Base-by-base conservation (phyloP, 2,329 filamentous ascomycete genomes). In the Talaromyces sp. region DNA sequence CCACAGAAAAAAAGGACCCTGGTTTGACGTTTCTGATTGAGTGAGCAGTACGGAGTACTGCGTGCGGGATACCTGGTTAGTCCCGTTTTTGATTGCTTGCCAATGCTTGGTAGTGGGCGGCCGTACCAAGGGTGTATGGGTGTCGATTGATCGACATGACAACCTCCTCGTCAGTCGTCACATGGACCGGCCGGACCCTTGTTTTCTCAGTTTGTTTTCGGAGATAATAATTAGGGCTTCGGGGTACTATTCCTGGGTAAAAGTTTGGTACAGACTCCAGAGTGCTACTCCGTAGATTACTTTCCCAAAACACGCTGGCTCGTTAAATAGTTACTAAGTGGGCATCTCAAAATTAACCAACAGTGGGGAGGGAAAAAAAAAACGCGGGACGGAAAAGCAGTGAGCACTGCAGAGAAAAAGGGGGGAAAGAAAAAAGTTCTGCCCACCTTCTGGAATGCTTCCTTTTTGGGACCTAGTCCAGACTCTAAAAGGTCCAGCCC, bases 371-470 rank as follows among this genome's bases (percentile, higher is more conserved):
- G 15, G 15, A 15, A 36, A 36, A 15, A 36, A 17, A 15, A 36
- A 36, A 36, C 11, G 13, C 13, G 13, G 13, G 33, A n/a, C 36
- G 17, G 17, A 17, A n/a, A 36, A 36, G 13, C 15, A 15, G 27
- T 28, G 27, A 28, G 4, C 27, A 30, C 5, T 36, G 33, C 5
- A 17, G 5, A 17, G 25, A 47, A 22, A 22, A 22, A 5, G 15
- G 10, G n/a, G 44, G n/a, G n/a, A 13, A 11, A 19, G 5, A n/a
- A 2, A 8, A 30, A 4, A 7, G 28, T n/a, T 55, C 52, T 33
- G 17, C 33, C 28, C 52, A 22, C 19, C 52, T 55, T 55, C 52
- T 55, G 52, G 52, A 55, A 55, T 55, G 52, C 7, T 55, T 55
- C 54, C 32, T n/a, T 39, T 42, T 39, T 8, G 3, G 53, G 0